These are phyloP conservation scores for Talaromyces sp. DNA, from an alignment of 2,329 filamentous ascomycete genomes.

Conservation along the genomic window DNA sequence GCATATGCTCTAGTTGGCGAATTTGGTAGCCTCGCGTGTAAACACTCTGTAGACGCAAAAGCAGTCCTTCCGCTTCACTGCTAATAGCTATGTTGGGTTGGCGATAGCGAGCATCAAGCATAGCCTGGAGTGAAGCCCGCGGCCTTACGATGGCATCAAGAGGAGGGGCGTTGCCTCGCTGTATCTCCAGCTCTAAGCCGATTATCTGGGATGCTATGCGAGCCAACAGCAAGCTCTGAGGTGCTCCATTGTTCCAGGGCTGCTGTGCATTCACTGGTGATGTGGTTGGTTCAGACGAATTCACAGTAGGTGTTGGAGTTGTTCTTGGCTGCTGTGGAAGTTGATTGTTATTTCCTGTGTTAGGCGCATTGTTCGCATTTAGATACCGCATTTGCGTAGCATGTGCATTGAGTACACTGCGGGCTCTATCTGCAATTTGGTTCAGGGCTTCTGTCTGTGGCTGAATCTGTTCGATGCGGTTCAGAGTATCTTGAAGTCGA, in stretches of 20 bases:
- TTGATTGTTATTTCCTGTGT: background rate
- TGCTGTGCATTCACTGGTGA: background rate
- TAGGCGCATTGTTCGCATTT: background rate
- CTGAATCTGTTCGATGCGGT: slow-evolving; percentile 6
- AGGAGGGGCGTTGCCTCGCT: slow-evolving; percentile 20
- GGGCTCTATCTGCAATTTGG: slow-evolving; percentile 5
- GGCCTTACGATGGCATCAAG: slow-evolving; percentile 24
- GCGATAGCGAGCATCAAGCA: slow-evolving; percentile 27
- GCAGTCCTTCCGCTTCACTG: slow-evolving; percentile 21
- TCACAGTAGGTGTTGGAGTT: background rate
- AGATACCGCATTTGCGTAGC: background rate
- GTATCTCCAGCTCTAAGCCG: slow-evolving; percentile 23
- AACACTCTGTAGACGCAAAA: slow-evolving; percentile 24
- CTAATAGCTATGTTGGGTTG: slow-evolving; percentile 19
- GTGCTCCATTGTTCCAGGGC: background rate
- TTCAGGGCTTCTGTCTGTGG: slow-evolving; percentile 6
- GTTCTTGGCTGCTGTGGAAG: background rate
- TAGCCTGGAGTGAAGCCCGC: slow-evolving; percentile 24
- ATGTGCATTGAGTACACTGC: slow-evolving; percentile 3
- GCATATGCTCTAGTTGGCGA: slow-evolving; percentile 12
- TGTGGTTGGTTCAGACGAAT: background rate
- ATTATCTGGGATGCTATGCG: slow-evolving; percentile 14
- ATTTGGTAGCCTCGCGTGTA: slow-evolving; percentile 27
- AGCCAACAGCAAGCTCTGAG: slow-evolving; percentile 5
- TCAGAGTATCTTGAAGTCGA: background rate